These are phyloP conservation scores for Lipomyces yamanashiensis DNA, from an alignment of 805 yeast species.

Conservation along the genomic window DNA sequence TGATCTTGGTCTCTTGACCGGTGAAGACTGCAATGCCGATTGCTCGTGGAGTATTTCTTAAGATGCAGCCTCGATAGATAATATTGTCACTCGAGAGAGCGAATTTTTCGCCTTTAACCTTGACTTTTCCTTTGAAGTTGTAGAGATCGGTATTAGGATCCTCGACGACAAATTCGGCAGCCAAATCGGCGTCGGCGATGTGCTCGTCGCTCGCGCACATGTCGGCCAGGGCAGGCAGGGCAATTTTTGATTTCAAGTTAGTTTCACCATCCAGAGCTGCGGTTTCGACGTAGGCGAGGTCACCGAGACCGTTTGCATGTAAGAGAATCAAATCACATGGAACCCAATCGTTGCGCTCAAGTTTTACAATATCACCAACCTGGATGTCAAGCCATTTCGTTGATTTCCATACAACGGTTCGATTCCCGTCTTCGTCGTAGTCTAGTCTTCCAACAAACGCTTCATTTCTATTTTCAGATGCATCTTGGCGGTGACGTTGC, in stretches of 20 bases:
- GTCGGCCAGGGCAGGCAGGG: constrained; percentile 67
- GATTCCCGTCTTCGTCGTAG: constrained; percentile 17
- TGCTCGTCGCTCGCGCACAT: constrained; percentile 56
- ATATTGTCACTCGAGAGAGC: constrained; percentile 82
- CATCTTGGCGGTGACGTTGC: constrained; percentile 83
- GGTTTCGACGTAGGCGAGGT: constrained; percentile 81
- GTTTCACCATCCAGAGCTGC: constrained; percentile 99
- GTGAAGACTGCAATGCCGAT: constrained; percentile 86
- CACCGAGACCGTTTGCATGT: constrained; percentile 63
- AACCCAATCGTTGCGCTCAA: constrained; percentile 84
- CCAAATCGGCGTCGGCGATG: constrained; percentile 50
- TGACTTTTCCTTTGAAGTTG: constrained; percentile 76
- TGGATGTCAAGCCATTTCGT: constrained; percentile 72
- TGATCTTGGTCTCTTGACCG: constrained; percentile 93
- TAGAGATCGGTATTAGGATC: constrained; percentile 92
- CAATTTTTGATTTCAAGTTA: constrained; percentile 73
- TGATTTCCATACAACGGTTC: constrained; percentile 42
- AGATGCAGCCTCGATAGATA: constrained; percentile 85
- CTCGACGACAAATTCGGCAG: constrained; percentile 68
- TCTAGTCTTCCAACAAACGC: constrained; percentile 46
- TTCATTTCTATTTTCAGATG: constrained; percentile 72
- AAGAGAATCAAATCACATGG: constrained; percentile 88
- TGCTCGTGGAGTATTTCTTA: constrained; percentile 78
- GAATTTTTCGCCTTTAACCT: constrained; percentile 49
- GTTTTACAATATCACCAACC: constrained; percentile 84